Conservation (phyloP, 2,329 filamentous ascomycete genomes). For the Colletotrichum filicis region DNA sequence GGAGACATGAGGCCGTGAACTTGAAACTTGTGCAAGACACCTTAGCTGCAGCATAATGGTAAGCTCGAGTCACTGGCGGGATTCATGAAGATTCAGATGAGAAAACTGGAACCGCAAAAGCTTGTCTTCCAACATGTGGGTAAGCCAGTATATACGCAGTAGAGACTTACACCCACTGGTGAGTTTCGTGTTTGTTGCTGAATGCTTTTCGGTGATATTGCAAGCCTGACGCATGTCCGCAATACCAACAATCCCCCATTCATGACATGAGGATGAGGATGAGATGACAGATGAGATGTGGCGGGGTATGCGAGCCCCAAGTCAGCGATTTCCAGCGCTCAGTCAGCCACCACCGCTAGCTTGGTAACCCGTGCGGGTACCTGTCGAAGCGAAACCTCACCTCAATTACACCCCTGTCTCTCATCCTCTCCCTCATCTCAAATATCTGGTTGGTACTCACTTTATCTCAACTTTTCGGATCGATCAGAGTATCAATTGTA, state of each 20-base stretch:
- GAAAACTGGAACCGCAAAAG: not conserved
- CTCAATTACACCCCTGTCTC: not conserved
- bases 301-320: not conserved
- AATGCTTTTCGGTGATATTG: too few species aligned
- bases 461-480: not conserved
- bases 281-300: not conserved
- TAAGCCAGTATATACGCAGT: not conserved
- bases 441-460: not conserved
- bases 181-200: too few species aligned
- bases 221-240: too few species aligned
- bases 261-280: not conserved
- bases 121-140: not conserved
- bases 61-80: not conserved
- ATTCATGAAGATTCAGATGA: not conserved
- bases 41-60: not conserved
- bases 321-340: conserved; percentile 6
- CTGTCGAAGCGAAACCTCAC: not conserved
- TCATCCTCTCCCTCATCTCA: not conserved
- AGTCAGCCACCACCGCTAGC: conserved; percentile 10
- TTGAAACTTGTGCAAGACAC: too few species aligned
- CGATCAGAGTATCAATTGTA: not conserved
- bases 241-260: not conserved
- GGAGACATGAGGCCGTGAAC: too few species aligned
- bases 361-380: conserved; percentile 1
- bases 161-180: too few species aligned